A percentile compares a stretch with the other conserved stretches of the same genome.
phyloP scores from a whole-genome alignment of 2,329 filamentous ascomycete species.

The Chaetomium sp. region DNA sequence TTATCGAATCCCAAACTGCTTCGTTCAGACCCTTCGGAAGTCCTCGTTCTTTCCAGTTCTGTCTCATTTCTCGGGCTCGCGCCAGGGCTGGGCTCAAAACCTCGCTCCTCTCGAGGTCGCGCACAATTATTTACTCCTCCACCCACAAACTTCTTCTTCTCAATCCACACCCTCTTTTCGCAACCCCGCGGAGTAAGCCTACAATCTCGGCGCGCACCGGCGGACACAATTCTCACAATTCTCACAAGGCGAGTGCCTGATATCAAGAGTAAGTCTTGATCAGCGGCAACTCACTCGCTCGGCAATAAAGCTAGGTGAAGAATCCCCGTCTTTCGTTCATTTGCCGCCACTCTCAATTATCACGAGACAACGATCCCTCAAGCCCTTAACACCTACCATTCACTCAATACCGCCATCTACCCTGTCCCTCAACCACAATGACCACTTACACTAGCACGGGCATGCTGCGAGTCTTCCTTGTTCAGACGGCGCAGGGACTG shows the following conservation, averaged over 20 bases:
- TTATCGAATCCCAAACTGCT: neutral
- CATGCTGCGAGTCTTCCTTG: constrained; percentile 33
- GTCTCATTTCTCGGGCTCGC: neutral
- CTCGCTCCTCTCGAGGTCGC: neutral
- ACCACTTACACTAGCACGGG: constrained; percentile 7
- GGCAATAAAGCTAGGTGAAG: constrained; percentile 19
- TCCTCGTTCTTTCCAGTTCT: constrained; percentile 6
- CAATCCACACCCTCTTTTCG: constrained; percentile 1
- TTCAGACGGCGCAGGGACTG: constrained; percentile 36
- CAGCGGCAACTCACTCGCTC: neutral
- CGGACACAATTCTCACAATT: constrained; percentile 17
- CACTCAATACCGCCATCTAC: neutral
- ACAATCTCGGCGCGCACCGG: neutral
- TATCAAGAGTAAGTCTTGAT: constrained; percentile 7
- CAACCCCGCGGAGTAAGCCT: neutral
- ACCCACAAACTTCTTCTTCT: constrained; percentile 5
- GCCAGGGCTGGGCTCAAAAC: neutral
- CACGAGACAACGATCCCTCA: constrained; percentile 10
- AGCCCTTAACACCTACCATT: neutral
- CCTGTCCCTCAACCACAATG: neutral
- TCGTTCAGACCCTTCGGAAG: too few species aligned
- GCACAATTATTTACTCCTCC: neutral
- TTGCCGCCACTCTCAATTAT: constrained; percentile 10
- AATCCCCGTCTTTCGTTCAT: constrained; percentile 22
- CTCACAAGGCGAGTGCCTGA: constrained; percentile 13